Conservation (phyloP, 768 basidiomycete species). For the Hemileccinum rubropunctum region DNA sequence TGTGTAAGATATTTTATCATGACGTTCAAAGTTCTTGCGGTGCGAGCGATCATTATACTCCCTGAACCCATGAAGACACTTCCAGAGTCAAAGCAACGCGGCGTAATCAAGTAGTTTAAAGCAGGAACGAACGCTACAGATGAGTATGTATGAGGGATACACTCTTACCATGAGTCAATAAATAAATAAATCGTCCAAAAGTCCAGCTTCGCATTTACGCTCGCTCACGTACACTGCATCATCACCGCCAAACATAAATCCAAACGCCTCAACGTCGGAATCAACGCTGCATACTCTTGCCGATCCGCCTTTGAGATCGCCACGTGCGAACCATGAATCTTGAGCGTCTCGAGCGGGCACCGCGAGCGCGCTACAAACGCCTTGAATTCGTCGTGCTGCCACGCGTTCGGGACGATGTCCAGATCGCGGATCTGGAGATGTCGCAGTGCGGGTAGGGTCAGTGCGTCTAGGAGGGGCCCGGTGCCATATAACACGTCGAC, state of each 20-base stretch:
- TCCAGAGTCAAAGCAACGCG: neutral
- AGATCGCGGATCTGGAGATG: slow-evolving; percentile 11
- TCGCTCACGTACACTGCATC: neutral
- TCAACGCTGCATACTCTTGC: slow-evolving; percentile 8
- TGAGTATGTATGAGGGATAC: no score
- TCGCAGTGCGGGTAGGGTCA: slow-evolving; percentile 15
- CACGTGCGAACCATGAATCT: slow-evolving; percentile 10
- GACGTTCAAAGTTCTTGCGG: no score
- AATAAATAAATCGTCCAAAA: no score
- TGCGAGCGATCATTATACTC: no score
- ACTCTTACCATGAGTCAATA: no score
- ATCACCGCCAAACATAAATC: slow-evolving; percentile 11
- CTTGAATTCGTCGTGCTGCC: slow-evolving; percentile 12
- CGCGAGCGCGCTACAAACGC: slow-evolving; percentile 18
- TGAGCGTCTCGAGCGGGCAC: slow-evolving; percentile 21
- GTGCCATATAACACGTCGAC: slow-evolving; percentile 5
- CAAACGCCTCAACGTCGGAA: slow-evolving; percentile 19
- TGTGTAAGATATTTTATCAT: no score
- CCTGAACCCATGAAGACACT: neutral
- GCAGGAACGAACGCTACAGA: no score
- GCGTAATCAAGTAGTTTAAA: neutral
- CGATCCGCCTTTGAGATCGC: slow-evolving; percentile 14
- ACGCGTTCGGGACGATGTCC: slow-evolving; percentile 16
- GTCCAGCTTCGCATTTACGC: no score
- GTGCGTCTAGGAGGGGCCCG: slow-evolving; percentile 6